Evolutionary conservation across 106 monocot species (phyloP).

Genomic region (Agapanthus africanus): DNA sequence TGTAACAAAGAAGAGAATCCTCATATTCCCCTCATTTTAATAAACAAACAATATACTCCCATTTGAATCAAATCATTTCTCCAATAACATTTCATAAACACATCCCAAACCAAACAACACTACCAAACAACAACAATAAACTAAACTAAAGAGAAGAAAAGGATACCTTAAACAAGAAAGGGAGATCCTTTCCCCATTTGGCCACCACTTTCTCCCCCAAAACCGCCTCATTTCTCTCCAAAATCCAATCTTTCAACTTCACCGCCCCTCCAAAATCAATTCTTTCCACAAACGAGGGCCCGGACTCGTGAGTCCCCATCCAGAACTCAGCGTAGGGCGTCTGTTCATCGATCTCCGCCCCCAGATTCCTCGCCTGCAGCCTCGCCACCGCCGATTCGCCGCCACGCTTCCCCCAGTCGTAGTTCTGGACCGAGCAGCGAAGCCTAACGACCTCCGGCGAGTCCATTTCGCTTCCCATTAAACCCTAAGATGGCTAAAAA

Average conservation of each 20-base stretch:
- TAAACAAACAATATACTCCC: too few relatives aligned
- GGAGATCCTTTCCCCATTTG: constrained; percentile 72
- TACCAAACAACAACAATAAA: too few relatives aligned
- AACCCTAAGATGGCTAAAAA: too few relatives aligned
- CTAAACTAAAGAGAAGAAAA: too few relatives aligned
- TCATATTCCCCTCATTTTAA: too few relatives aligned
- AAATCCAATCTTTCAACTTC: constrained; percentile 52
- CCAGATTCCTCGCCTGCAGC: constrained; percentile 40
- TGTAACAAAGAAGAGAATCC: too few relatives aligned
- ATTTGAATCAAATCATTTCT: too few relatives aligned
- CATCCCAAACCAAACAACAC: too few relatives aligned
- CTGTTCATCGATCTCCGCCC: constrained; percentile 14
- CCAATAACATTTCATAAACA: too few relatives aligned
- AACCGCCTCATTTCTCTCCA: constrained; percentile 44
- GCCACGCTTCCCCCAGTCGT: constrained; percentile 77
- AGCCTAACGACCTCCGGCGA: constrained; percentile 18
- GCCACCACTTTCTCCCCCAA: constrained; percentile 46
- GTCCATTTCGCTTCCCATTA: constrained; percentile 5
- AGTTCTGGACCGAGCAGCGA: constrained; percentile 71
- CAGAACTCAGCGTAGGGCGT: constrained; percentile 89
- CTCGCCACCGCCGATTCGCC: constrained; percentile 56
- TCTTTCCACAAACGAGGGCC: constrained; percentile 64
- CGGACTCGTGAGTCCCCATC: constrained; percentile 91
- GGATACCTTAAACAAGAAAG: constrained; percentile 94
- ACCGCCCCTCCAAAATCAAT: not conserved